A percentile compares a stretch with the other conserved stretches of the same genome.
Conservation (phyloP, 2,329 filamentous ascomycete genomes). For the Aspergillus thermomutatus region DNA sequence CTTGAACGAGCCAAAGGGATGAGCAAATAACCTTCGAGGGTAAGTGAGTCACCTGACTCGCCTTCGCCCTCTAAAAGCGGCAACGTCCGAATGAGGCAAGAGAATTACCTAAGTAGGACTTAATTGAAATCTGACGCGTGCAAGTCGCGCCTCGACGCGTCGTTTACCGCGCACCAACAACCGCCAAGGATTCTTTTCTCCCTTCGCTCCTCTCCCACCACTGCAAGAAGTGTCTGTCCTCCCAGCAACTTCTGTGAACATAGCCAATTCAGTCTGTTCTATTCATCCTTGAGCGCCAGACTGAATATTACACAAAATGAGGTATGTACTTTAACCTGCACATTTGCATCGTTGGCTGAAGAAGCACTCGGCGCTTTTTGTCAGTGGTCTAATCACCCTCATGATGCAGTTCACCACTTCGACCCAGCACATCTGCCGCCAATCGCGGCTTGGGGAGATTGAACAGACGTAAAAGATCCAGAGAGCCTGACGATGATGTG, state of each 20-base stretch:
- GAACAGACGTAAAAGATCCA: conserved; percentile 59
- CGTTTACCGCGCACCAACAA: conserved; percentile 7
- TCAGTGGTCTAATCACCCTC: background rate
- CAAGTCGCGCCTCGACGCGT: conserved; percentile 15
- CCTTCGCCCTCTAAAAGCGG: too few relatives aligned
- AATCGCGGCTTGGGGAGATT: conserved; percentile 65
- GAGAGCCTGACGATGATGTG: conserved; percentile 62
- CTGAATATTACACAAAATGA: conserved; percentile 25
- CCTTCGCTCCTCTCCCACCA: conserved; percentile 16
- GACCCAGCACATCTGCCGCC: conserved; percentile 74
- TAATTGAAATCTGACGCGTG: conserved; percentile 33
- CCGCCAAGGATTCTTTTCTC: conserved; percentile 18
- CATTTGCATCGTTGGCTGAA: background rate
- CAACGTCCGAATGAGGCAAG: background rate
- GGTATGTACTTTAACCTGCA: conserved; percentile 18
- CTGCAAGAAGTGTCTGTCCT: background rate
- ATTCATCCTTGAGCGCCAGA: conserved; percentile 4
- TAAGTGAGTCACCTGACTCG: too few relatives aligned
- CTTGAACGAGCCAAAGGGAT: too few relatives aligned
- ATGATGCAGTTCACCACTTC: conserved; percentile 69
- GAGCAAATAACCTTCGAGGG: too few relatives aligned
- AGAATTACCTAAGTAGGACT: conserved; percentile 25
- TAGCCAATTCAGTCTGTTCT: conserved; percentile 5
- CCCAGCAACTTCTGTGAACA: conserved; percentile 7
- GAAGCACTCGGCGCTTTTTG: conserved; percentile 9